Percentiles rank a stretch among this genome's conserved stretches.
These are phyloP conservation scores for Neophaeococcomyces aloes DNA, from an alignment of 2,329 filamentous ascomycete species.

Conservation along the genomic window DNA sequence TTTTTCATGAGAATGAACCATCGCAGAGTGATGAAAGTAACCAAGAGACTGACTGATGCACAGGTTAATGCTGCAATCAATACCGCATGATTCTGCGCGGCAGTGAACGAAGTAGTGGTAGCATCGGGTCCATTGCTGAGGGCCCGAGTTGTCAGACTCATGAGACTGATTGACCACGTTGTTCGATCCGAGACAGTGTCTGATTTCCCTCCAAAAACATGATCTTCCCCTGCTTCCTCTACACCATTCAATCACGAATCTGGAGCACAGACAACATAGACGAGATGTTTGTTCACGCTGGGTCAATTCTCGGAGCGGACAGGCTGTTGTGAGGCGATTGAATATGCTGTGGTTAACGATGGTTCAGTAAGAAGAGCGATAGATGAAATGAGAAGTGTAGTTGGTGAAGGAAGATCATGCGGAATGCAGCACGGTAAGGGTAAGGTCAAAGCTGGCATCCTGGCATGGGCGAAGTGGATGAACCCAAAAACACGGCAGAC, in stretches of 20 bases:
- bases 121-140: not conserved
- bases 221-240: not conserved
- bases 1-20: conserved; percentile 66
- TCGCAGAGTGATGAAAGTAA: conserved; percentile 50
- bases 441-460: not conserved
- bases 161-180: not conserved
- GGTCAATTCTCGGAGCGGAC: too few relatives aligned
- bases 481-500: too few relatives aligned
- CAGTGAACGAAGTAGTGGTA: not conserved
- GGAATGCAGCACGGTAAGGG: too few relatives aligned
- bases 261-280: too few relatives aligned
- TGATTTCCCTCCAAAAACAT: not conserved
- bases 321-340: too few relatives aligned
- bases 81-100: conserved; percentile 25
- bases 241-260: too few relatives aligned
- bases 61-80: conserved; percentile 35
- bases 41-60: conserved; percentile 45
- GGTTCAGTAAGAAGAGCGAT: too few relatives aligned
- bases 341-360: too few relatives aligned
- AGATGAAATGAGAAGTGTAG: too few relatives aligned
- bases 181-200: not conserved
- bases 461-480: not conserved
- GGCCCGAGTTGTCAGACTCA: not conserved
- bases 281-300: too few relatives aligned
- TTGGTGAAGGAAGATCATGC: too few relatives aligned